Evolutionary conservation across 306 rosid species (phyloP).

Genomic region (Inga oerstediana): DNA sequence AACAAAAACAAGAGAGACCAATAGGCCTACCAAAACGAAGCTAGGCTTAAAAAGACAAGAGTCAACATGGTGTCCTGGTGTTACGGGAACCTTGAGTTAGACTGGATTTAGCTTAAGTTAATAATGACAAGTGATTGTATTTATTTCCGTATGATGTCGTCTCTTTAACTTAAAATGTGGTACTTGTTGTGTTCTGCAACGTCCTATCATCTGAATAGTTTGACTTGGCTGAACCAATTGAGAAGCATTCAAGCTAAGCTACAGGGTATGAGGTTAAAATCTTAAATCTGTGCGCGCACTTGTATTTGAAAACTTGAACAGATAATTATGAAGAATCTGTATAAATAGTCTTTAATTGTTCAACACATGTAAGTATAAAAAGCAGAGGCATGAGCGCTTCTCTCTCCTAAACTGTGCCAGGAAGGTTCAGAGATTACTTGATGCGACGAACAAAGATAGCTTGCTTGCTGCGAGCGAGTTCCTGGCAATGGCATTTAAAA

Average conservation of each 20-base stretch:
- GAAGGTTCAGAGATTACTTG: slow-evolving; percentile 7
- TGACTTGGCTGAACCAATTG: background rate
- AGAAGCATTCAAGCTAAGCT: background rate
- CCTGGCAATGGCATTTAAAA: slow-evolving; percentile 30
- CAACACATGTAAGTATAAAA: background rate
- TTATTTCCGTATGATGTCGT: background rate
- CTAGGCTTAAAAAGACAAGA: background rate
- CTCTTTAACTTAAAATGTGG: background rate
- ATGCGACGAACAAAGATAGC: slow-evolving; percentile 16
- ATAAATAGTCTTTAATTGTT: background rate
- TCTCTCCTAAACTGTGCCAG: background rate
- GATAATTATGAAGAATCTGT: background rate
- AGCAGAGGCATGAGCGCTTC: background rate
- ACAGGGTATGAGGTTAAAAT: background rate
- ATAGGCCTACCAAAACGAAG: background rate
- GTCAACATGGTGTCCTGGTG: background rate
- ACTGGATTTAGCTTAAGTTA: background rate
- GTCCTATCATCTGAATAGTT: background rate
- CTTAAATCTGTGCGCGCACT: background rate
- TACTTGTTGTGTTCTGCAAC: background rate
- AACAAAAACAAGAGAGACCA: background rate
- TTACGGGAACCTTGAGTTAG: background rate
- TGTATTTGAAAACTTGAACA: background rate
- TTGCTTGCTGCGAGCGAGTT: slow-evolving; percentile 5
- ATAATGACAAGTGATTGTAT: background rate